Conservation (phyloP, 331 rosid genomes). For the Ulmus americana region DNA sequence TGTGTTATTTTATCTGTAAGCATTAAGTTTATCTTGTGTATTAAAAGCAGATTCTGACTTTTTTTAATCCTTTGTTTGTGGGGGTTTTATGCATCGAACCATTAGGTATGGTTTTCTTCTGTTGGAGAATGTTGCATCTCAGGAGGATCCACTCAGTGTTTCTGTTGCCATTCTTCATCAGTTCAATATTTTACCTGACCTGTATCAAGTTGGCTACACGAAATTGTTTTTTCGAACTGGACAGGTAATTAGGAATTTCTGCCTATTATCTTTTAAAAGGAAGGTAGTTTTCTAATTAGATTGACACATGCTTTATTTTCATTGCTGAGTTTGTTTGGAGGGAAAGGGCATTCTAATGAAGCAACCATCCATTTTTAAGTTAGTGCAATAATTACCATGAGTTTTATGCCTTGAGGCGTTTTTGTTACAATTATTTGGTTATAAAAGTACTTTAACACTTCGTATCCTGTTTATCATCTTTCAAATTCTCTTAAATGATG, state of each 20-base stretch:
- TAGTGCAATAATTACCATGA: too few relatives aligned
- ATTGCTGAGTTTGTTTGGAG: neutral
- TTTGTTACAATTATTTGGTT: too few relatives aligned
- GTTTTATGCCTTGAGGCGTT: too few relatives aligned
- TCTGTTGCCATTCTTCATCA: conserved; percentile 98
- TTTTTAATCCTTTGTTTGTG: conserved; percentile 8
- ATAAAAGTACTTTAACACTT: too few relatives aligned
- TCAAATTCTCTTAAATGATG: neutral
- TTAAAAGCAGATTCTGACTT: conserved; percentile 19
- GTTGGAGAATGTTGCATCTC: conserved; percentile 69
- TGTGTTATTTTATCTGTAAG: neutral
- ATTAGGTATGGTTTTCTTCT: conserved; percentile 98
- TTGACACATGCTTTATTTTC: neutral
- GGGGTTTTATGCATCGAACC: neutral
- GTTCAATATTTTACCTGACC: conserved; percentile 91
- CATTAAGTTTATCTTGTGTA: neutral
- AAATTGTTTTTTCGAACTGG: conserved; percentile 96
- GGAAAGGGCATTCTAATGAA: too few relatives aligned
- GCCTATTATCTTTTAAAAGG: conserved; percentile 2
- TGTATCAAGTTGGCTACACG: conserved; percentile 99
- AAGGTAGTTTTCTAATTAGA: neutral
- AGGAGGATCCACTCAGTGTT: conserved; percentile 92
- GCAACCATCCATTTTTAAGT: too few relatives aligned
- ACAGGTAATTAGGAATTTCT: conserved; percentile 54
- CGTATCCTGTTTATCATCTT: neutral